Percentiles rank a stretch among this genome's conserved stretches.
These are phyloP conservation scores for Climacium dendroides DNA, from an alignment of 225 moss, liverwort and hornwort genomes.

Conservation along the genomic window DNA sequence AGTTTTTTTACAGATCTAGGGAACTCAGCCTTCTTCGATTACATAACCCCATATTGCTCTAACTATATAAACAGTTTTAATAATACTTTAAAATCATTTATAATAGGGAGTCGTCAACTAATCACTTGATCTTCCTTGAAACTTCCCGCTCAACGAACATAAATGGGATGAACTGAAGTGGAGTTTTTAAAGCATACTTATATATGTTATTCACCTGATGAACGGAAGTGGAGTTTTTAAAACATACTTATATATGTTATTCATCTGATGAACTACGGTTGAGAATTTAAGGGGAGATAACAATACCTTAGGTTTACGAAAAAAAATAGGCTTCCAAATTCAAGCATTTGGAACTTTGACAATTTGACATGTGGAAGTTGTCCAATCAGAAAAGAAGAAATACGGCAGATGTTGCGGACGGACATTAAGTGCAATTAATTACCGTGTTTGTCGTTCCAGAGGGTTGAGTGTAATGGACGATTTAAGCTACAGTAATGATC, in stretches of 20 bases:
- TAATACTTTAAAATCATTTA: too few relatives aligned
- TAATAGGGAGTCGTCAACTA: neutral
- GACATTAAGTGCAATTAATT: neutral
- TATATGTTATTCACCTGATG: neutral
- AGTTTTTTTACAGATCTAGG: neutral
- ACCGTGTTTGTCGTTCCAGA: too few relatives aligned
- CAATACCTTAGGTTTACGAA: neutral
- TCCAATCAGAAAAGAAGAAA: neutral
- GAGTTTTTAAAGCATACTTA: neutral
- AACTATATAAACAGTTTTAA: neutral
- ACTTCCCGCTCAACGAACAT: neutral
- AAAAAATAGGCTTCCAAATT: neutral
- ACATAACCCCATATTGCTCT: too few relatives aligned
- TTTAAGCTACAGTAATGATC: neutral
- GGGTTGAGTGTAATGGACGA: neutral
- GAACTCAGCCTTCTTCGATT: neutral
- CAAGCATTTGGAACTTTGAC: neutral
- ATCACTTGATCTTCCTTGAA: neutral
- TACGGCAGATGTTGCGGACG: neutral
- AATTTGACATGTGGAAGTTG: neutral
- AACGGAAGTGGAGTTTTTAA: too few relatives aligned
- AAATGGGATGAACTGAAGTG: neutral
- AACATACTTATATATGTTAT: neutral
- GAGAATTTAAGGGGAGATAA: neutral
- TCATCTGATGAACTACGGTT: neutral